Evolutionary conservation across 2,329 filamentous ascomycete species (phyloP).

Genomic region (Ophiostoma triangulosporum): DNA sequence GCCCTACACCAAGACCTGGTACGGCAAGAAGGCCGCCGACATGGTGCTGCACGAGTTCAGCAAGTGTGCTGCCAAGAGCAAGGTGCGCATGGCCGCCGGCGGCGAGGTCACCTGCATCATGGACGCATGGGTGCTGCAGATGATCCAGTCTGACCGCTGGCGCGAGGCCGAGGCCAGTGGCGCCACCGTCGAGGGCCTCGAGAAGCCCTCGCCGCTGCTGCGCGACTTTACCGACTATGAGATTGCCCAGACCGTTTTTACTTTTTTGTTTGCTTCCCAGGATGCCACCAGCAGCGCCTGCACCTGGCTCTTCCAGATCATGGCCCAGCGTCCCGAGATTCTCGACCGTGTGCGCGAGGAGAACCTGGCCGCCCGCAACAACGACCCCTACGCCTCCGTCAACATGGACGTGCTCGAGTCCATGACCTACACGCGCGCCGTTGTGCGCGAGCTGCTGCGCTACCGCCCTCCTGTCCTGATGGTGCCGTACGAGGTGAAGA

Average conservation of each 20-base stretch:
- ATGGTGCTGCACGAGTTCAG: slow-evolving; percentile 83
- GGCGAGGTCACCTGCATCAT: slow-evolving; percentile 84
- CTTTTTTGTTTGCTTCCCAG: slow-evolving; percentile 93
- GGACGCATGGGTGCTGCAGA: slow-evolving; percentile 84
- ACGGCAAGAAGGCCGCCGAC: slow-evolving; percentile 88
- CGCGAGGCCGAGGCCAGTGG: slow-evolving; percentile 65
- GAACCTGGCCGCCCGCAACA: slow-evolving; percentile 64
- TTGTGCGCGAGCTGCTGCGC: slow-evolving; percentile 80
- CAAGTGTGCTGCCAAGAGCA: slow-evolving; percentile 86
- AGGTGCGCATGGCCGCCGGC: slow-evolving; percentile 79
- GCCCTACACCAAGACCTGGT: slow-evolving; percentile 91
- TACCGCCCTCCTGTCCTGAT: slow-evolving; percentile 95
- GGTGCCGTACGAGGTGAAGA: slow-evolving; percentile 92
- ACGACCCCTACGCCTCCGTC: slow-evolving; percentile 55
- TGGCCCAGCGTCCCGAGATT: slow-evolving; percentile 86
- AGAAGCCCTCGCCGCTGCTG: slow-evolving; percentile 72
- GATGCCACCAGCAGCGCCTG: slow-evolving; percentile 88
- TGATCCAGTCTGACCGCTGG: slow-evolving; percentile 75
- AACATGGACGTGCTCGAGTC: slow-evolving; percentile 79
- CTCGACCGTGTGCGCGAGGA: slow-evolving; percentile 85
- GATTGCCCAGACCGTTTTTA: slow-evolving; percentile 87
- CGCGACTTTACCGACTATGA: slow-evolving; percentile 83
- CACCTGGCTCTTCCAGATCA: slow-evolving; percentile 91
- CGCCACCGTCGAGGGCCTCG: slow-evolving; percentile 54
- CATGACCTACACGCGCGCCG: slow-evolving; percentile 79